These are phyloP conservation scores for Piloderma croceum DNA, from an alignment of 768 basidiomycete species.

Conservation along the genomic window DNA sequence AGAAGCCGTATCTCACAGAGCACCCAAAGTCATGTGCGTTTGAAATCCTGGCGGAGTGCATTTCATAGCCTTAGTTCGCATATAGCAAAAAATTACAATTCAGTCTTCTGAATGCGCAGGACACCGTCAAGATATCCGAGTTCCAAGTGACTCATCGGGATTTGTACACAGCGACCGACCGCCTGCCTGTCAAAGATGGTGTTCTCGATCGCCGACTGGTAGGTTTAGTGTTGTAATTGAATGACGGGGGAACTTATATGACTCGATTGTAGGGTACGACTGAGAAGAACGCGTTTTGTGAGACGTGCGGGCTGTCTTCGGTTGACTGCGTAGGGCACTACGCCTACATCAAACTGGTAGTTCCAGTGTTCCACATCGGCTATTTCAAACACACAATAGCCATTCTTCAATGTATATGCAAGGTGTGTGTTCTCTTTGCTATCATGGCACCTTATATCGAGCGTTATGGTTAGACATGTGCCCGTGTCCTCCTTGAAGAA, in stretches of 20 bases:
- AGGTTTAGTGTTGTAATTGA: slow-evolving; percentile 19
- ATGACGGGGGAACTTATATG: not conserved
- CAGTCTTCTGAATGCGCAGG: slow-evolving; percentile 87
- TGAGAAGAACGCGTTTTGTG: slow-evolving; percentile 87
- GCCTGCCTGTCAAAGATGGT: slow-evolving; percentile 85
- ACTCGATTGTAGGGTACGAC: slow-evolving; percentile 70
- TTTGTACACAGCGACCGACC: slow-evolving; percentile 78
- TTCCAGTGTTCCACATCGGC: slow-evolving; percentile 97
- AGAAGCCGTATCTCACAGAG: slow-evolving; percentile 72
- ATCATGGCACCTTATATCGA: too few relatives aligned
- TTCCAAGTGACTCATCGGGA: slow-evolving; percentile 94
- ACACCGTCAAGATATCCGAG: slow-evolving; percentile 92
- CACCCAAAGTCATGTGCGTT: slow-evolving; percentile 77
- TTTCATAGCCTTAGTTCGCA: slow-evolving; percentile 8
- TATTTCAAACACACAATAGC: slow-evolving; percentile 95
- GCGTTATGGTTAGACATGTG: slow-evolving; percentile 67
- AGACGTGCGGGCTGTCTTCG: slow-evolving; percentile 88
- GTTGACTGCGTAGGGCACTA: slow-evolving; percentile 98
- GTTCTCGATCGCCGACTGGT: slow-evolving; percentile 91
- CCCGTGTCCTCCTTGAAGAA: slow-evolving; percentile 85
- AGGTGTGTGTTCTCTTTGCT: slow-evolving; percentile 45
- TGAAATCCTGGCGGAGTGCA: not conserved
- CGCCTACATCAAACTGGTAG: slow-evolving; percentile 93
- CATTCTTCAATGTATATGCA: slow-evolving; percentile 95
- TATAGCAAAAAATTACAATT: slow-evolving; percentile 93